A percentile compares a stretch with the other conserved stretches of the same genome.
These are phyloP conservation scores for Erythrobasidium yunnanense DNA, from an alignment of 768 basidiomycete genomes.

Conservation along the genomic window DNA sequence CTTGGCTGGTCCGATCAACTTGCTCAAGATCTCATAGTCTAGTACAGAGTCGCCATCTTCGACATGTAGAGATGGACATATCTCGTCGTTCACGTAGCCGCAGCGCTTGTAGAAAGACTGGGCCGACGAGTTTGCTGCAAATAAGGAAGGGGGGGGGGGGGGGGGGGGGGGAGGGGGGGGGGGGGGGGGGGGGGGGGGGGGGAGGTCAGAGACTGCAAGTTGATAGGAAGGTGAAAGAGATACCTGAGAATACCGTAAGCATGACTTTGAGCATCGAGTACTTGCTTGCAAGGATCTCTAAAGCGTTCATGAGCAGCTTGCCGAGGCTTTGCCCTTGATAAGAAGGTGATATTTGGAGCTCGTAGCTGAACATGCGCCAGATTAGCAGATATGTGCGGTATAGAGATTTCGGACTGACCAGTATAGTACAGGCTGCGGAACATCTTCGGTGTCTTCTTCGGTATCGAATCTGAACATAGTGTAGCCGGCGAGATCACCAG, in stretches of 20 bases:
- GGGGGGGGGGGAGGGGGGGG: not conserved
- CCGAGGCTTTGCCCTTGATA: conserved; percentile 54
- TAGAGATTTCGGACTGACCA: conserved; percentile 48
- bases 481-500: conserved; percentile 43
- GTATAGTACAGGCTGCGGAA: conserved; percentile 50
- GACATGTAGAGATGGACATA: conserved; percentile 21
- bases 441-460: conserved; percentile 45
- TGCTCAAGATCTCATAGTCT: not conserved
- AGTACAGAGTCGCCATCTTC: not conserved
- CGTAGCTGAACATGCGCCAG: conserved; percentile 54
- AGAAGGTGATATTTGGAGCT: conserved; percentile 53
- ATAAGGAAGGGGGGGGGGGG: not conserved
- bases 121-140: conserved; percentile 31
- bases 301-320: conserved; percentile 47
- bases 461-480: conserved; percentile 63
- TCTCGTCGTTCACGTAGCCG: conserved; percentile 32
- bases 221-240: conserved; percentile 2
- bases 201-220: not conserved
- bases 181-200: not conserved
- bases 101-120: conserved; percentile 31
- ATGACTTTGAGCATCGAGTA: conserved; percentile 60
- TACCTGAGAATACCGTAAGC: conserved; percentile 67
- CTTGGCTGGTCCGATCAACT: not conserved
- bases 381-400: not conserved
- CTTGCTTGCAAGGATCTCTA: conserved; percentile 48